These are phyloP conservation scores for Lyophyllum shimeji DNA, from an alignment of 768 basidiomycete species.

Conservation along the genomic window DNA sequence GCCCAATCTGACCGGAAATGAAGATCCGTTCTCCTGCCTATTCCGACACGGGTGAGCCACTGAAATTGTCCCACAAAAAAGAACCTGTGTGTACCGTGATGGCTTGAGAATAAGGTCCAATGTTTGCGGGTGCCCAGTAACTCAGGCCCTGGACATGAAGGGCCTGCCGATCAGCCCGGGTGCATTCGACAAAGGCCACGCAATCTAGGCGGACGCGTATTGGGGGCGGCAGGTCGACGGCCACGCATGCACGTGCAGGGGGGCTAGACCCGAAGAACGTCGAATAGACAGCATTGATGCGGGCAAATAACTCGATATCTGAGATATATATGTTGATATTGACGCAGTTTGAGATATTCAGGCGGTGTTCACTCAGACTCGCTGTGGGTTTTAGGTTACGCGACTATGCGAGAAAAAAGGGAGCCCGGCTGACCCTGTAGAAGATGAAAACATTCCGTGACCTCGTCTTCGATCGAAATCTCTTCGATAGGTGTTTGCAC, in stretches of 20 bases:
- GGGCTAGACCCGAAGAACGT: slow-evolving; percentile 89
- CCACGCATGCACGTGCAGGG: slow-evolving; percentile 93
- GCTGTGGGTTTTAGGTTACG: slow-evolving; percentile 35
- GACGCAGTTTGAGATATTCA: slow-evolving; percentile 58
- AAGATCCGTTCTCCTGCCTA: slow-evolving; percentile 79
- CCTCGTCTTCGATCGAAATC: slow-evolving; percentile 66
- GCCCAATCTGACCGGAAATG: slow-evolving; percentile 93
- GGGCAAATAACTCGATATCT: slow-evolving; percentile 76
- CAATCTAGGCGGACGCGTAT: slow-evolving; percentile 73
- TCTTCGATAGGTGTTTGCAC: slow-evolving; percentile 11
- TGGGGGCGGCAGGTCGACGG: slow-evolving; percentile 62
- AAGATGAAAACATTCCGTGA: slow-evolving; percentile 62
- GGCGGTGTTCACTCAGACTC: slow-evolving; percentile 43
- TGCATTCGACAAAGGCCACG: slow-evolving; percentile 59
- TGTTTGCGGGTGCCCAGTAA: slow-evolving; percentile 99
- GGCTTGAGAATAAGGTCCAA: slow-evolving; percentile 97
- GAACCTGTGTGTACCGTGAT: slow-evolving; percentile 56
- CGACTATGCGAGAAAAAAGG: not conserved
- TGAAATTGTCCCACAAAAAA: not conserved
- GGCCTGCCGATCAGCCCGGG: slow-evolving; percentile 53
- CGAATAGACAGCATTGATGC: slow-evolving; percentile 76
- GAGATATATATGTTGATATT: slow-evolving; percentile 84
- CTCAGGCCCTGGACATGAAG: slow-evolving; percentile 95
- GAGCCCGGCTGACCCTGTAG: slow-evolving; percentile 52
- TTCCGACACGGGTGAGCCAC: not conserved